Evolutionary conservation across 192 early-diverging fungal genomes (phyloP), one percentile per base, ranked within the genome.

Genomic region (Coemansia reversa): DNA sequence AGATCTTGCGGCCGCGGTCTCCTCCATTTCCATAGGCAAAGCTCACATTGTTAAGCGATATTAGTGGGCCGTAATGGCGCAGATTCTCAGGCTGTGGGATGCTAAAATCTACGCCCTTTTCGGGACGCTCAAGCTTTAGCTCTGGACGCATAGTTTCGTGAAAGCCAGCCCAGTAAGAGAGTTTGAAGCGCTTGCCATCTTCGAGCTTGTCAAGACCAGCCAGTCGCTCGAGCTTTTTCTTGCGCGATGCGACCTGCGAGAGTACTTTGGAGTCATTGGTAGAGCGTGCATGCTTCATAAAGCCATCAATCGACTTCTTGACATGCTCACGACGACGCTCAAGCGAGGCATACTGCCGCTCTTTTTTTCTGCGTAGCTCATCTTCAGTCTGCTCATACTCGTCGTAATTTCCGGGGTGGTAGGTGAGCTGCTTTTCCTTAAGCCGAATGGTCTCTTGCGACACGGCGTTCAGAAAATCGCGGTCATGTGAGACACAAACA

Each of bases 401-500:
- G 51, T 92, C 88, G 79, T 90, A 97, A 83, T 94, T 95, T 48
- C 94, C 94, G 22, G 81, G 79, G 61, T 91, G 87, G 75, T 95
- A 95, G 0, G 69, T 79, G 30, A 95, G 82, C 62, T 82, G 74
- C 60, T 87, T 83, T 66, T 94, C 84, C 54, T 87, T 87, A 48
- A 92, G 79, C 7, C 89, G 82, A 70, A 92, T 91, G 23, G 88
- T 91, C 67, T 95, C 92, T 9, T 85, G 76, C 6, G 86, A 84
- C 1, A 93, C 86, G 18, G 83, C 81, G 64, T 94, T 92, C 58
- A 97, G 83, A 51, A 97, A 95, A 57, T 85, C 84, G 54, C 92
- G 90, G 67, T 97, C 94, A 65, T 92, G 94, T 39, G 93, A 94
- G n/a, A 97, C 92, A 27, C 91, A 79, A 0, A 97, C 86, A 33